Evolutionary conservation across 2,329 filamentous ascomycete genomes (phyloP), one percentile per base, ranked within the genome.

Genomic region (Lasiodiplodia theobromae): DNA sequence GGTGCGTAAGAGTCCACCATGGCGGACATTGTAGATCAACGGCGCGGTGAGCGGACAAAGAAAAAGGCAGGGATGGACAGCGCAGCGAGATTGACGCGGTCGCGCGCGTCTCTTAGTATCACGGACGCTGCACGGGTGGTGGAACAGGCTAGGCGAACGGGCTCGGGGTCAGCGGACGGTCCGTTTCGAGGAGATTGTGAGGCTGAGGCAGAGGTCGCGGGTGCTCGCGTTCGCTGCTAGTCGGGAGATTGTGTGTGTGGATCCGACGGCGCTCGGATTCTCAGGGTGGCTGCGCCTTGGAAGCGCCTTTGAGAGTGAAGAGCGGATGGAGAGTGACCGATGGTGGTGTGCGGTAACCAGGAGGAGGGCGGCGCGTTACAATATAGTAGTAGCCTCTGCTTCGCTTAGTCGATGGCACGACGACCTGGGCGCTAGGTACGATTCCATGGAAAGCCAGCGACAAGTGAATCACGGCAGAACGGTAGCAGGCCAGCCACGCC

Each of bases 1-100:
- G 68, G 68, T 28, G 68, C 68, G 44, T 68, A 70, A 28, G 60
- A 69, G 57, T 71, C 70, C 51, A 71, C 67, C 62, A 70, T 70
- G 57, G 69, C 67, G 57, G 70, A 69, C 70, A 70, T 70, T 14
- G 51, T 62, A 52, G 52, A 65, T 64, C 25, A 63, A 62, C 54
- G 37, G 44, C 44, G 44, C 44, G 40, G 34, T 37, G 60, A 54
- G 34, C 40, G 21, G 40, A 52, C 40, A 44, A 47, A 28, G 51
- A 68, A 37, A 38, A 28, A 21, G 52, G 63, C 63, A 66, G 63
- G 49, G 63, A 66, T 66, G 51, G 63, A 56, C 44, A 52, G 47
- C 60, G 34, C 63, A 56, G 38, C 63, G 52, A 66, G 63, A 66
- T 66, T 66, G 49, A 51, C n/a, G 49, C 62, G 62, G 62, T 65